Evolutionary conservation across 2,329 filamentous ascomycete species (phyloP).

Genomic region (Ceratocystis harringtonii): DNA sequence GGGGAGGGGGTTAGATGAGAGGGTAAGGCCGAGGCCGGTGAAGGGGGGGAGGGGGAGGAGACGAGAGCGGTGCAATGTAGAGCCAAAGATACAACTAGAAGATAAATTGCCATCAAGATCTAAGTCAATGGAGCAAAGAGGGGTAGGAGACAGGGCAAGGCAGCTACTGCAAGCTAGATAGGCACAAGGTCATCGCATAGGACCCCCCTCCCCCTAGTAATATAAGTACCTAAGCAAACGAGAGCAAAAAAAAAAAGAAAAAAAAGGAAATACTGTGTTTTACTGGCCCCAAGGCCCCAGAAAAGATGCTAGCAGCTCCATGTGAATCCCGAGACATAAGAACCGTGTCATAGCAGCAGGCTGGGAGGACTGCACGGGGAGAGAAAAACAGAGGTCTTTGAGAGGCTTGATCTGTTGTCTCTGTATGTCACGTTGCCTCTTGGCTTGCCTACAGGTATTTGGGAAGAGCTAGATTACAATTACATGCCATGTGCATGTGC

Average conservation of each 20-base stretch:
- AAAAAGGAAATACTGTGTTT: background rate
- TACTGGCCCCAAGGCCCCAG: background rate
- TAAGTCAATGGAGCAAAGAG: background rate
- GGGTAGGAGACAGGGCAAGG: background rate
- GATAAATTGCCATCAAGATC: background rate
- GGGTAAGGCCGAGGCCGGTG: background rate
- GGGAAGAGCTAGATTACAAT: background rate
- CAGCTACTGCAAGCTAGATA: background rate
- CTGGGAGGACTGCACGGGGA: background rate
- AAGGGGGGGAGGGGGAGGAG: too few species aligned
- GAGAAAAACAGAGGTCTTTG: background rate
- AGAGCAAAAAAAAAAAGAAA: background rate
- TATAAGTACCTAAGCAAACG: background rate
- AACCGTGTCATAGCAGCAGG: background rate
- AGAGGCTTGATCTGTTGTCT: background rate
- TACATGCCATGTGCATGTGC: background rate
- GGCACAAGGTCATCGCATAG: background rate
- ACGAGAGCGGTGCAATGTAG: background rate
- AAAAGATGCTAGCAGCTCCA: background rate
- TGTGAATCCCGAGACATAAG: background rate
- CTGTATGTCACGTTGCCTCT: conserved; percentile 1
- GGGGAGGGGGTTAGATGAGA: background rate
- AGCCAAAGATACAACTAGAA: background rate
- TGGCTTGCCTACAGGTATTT: background rate
- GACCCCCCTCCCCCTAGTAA: background rate